Evolutionary conservation across 2,329 filamentous ascomycete species (phyloP).

Genomic region (Aspergillus sp.): DNA sequence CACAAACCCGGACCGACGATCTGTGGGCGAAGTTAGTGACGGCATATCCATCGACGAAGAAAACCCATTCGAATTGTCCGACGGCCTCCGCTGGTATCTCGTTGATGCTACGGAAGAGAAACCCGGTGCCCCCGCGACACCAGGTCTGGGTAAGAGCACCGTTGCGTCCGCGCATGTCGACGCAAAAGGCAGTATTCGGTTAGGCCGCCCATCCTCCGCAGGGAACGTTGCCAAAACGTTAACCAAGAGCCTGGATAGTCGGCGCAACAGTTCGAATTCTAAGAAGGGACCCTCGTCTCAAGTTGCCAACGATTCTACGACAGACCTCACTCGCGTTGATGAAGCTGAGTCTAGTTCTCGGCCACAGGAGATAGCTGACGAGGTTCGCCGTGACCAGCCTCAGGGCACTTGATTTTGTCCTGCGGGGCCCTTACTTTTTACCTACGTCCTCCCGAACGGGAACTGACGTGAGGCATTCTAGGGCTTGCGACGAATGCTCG

Average conservation of each 20-base stretch:
- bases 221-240: slow-evolving; percentile 70
- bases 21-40: slow-evolving; percentile 46
- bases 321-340: slow-evolving; percentile 29
- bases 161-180: slow-evolving; percentile 83
- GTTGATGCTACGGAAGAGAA: slow-evolving; percentile 93
- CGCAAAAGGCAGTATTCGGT: slow-evolving; percentile 63
- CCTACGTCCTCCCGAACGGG: slow-evolving; percentile 4
- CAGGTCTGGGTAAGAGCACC: slow-evolving; percentile 83
- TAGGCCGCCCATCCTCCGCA: slow-evolving; percentile 51
- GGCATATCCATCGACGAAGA: slow-evolving; percentile 67
- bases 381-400: slow-evolving; percentile 44
- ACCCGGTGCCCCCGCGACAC: slow-evolving; percentile 81
- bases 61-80: slow-evolving; percentile 93
- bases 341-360: slow-evolving; percentile 29
- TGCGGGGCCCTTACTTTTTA: slow-evolving; percentile 4
- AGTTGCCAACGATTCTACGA: slow-evolving; percentile 26
- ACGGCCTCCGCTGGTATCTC: slow-evolving; percentile 92
- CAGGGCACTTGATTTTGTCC: slow-evolving; percentile 33
- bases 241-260: slow-evolving; percentile 83
- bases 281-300: slow-evolving; percentile 56
- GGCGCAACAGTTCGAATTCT: slow-evolving; percentile 78
- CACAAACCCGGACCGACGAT: slow-evolving; percentile 45
- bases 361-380: slow-evolving; percentile 38
- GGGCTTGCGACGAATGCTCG: too few species aligned
- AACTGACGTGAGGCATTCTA: slow-evolving; percentile 11